Evolutionary conservation across 169 alveolate genomes (phyloP).

Genomic region (Ichthyophthirius multifiliis): DNA sequence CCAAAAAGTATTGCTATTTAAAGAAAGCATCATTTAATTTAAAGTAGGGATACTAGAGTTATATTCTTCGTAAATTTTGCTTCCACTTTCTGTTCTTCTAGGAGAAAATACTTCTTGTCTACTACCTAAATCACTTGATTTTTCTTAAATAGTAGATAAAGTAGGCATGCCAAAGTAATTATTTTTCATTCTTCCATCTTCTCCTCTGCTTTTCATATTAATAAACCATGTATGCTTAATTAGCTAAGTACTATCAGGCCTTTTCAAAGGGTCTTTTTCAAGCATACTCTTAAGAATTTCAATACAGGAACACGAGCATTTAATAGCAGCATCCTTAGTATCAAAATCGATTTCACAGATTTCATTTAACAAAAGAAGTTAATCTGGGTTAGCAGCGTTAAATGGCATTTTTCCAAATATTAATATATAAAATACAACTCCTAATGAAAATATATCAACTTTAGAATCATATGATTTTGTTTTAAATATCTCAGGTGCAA

Average conservation of each 20-base stretch:
- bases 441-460: conserved; percentile 34
- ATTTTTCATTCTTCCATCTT: conserved; percentile 7
- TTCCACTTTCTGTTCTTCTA: background rate
- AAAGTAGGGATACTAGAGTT: background rate
- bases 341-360: conserved; percentile 18
- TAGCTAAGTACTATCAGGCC: conserved; percentile 5
- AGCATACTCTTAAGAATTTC: conserved; percentile 8
- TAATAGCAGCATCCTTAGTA: background rate
- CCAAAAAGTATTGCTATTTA: background rate
- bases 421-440: conserved; percentile 29
- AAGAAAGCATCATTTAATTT: background rate
- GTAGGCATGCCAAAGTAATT: conserved; percentile 1
- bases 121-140: background rate
- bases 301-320: background rate
- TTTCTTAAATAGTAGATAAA: conserved; percentile 2
- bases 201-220: conserved; percentile 38
- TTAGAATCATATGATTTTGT: conserved; percentile 21
- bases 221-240: conserved; percentile 41
- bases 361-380: conserved; percentile 14
- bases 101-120: background rate
- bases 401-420: conserved; percentile 40
- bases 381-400: conserved; percentile 12
- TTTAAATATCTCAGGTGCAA: conserved; percentile 41
- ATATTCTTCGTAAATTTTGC: background rate
- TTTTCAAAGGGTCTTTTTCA: conserved; percentile 16